Conservation (phyloP, 345 rosid species). For the Lepidium didymum region DNA sequence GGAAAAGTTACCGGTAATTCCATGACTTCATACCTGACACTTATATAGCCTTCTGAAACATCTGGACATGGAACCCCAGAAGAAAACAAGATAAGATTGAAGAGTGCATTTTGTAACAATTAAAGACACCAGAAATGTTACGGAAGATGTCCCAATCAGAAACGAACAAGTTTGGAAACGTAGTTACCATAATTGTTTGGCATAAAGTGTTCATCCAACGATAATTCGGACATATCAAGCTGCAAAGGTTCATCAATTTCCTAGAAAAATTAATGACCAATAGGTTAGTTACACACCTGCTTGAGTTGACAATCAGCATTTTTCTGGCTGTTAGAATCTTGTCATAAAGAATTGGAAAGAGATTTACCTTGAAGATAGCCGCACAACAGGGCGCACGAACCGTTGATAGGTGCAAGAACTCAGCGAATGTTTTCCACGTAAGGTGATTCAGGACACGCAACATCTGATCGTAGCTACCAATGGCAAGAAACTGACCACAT, state of each 20-base stretch:
- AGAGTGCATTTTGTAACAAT: background rate
- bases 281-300: constrained; percentile 7
- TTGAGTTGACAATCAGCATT: background rate
- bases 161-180: background rate
- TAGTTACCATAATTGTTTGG: constrained; percentile 57
- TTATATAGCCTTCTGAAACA: constrained; percentile 60
- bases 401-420: constrained; percentile 75
- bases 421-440: constrained; percentile 97
- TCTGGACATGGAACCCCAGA: constrained; percentile 29
- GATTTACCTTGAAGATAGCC: constrained; percentile 71
- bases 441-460: constrained; percentile 79
- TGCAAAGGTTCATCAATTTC: constrained; percentile 88
- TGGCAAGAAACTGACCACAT: constrained; percentile 91
- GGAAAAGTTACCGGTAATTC: constrained; percentile 74
- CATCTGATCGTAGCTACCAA: constrained; percentile 97
- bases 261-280: constrained; percentile 30
- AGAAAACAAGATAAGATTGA: background rate
- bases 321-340: background rate
- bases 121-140: background rate
- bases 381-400: constrained; percentile 87
- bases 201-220: constrained; percentile 63
- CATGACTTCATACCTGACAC: constrained; percentile 73
- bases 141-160: background rate
- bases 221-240: constrained; percentile 75
- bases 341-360: background rate